Conservation (phyloP, 2,329 filamentous ascomycete genomes). For the Tolypocladium capitatum region DNA sequence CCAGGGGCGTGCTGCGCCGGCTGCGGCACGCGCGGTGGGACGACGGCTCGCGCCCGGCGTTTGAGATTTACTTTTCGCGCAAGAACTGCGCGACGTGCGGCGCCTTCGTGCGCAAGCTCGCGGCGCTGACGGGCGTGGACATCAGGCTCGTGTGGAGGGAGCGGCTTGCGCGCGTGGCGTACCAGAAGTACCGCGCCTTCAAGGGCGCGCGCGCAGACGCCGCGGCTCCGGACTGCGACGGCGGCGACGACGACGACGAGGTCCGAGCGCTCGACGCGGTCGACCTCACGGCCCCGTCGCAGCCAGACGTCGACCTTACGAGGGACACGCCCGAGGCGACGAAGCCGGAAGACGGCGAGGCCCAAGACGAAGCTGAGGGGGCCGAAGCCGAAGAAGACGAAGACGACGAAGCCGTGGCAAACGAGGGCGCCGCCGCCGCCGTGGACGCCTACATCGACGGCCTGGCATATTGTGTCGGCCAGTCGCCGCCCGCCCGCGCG, state of each 20-base stretch:
- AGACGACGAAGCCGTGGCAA: too few relatives aligned
- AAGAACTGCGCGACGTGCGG: slow-evolving; percentile 17
- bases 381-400: too few relatives aligned
- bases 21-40: slow-evolving; percentile 12
- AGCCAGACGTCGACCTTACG: slow-evolving; percentile 1
- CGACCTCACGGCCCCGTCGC: background rate
- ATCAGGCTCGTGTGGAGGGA: slow-evolving; percentile 16
- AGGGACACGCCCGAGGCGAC: background rate
- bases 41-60: slow-evolving; percentile 12
- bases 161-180: slow-evolving; percentile 14
- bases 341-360: background rate
- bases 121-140: slow-evolving; percentile 12
- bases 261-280: background rate
- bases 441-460: slow-evolving; percentile 11
- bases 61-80: slow-evolving; percentile 23
- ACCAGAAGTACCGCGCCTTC: too few relatives aligned
- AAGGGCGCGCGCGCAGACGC: too few relatives aligned
- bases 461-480: slow-evolving; percentile 20
- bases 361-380: background rate
- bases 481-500: slow-evolving; percentile 8
- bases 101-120: slow-evolving; percentile 11
- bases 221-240: background rate
- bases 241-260: background rate
- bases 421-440: background rate
- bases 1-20: slow-evolving; percentile 6